Evolutionary conservation across 2,329 filamentous ascomycete species (phyloP), one percentile per base, ranked within the genome.

Genomic region (Septoria linicola): DNA sequence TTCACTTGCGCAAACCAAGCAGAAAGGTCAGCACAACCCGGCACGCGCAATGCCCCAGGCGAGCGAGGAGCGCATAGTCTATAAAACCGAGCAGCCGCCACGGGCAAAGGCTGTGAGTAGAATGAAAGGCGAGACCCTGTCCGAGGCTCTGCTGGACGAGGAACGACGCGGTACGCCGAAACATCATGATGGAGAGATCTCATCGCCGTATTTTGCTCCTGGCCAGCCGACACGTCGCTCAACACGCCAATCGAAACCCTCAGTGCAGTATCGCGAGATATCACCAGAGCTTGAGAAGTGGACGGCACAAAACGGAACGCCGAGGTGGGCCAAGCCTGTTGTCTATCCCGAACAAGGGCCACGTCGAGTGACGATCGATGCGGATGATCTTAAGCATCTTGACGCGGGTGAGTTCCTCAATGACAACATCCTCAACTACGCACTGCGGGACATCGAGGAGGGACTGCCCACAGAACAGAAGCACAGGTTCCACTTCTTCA

Each of bases 391-490:
- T 27, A 72, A 78, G 16, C 80, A 89, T 35, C 78, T 99, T 2
- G 85, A 95, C 54, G 88, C 95, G 57, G 88, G 84, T 10, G 81
- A 96, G 60, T 95, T 87, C 53, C 72, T 99, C 36, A 99, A 99
- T 66, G 93, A 99, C 72, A 96, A 89, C 63, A 74, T 99, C 21
- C 87, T 99, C 59, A 84, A 82, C 43, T 96, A 96, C 66, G 96
- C 95, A 65, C 76, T 96, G 49, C 83, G 86, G 53, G 68, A 55
- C 36, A 59, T 66, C 23, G 59, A 67, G 42, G 63, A 68, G 43
- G 58, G 58, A 14, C 63, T 69, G 58, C 35, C 31, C 10, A 53
- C 62, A 1, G 57, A 60, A 57, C 69, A 73, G 32, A 73, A 77
- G 8, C 75, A 77, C 1, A 77, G 81, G 0, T 82, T 95, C 3